phyloP scores from a whole-genome alignment of 2,329 filamentous ascomycete species.

The Coniochaeta ligniaria region DNA sequence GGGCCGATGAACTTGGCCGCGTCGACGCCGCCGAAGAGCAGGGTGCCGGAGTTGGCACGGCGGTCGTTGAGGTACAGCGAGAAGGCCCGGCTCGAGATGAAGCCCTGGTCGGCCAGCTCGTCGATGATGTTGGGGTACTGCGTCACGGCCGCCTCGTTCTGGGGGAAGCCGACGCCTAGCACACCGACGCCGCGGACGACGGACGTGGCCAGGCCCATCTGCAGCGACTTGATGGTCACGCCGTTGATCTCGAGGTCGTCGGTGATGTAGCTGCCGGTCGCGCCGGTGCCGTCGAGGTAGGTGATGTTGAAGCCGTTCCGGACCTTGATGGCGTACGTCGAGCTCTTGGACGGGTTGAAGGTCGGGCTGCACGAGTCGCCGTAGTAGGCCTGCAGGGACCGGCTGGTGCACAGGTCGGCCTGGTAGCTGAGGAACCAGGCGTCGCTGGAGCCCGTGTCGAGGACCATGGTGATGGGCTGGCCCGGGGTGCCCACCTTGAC shows the following conservation, averaged over 20 bases:
- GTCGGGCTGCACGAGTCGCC: conserved; percentile 28
- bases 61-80: conserved; percentile 56
- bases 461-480: conserved; percentile 44
- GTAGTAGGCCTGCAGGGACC: conserved; percentile 23
- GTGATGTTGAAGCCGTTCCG: conserved; percentile 46
- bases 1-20: conserved; percentile 56
- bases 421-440: conserved; percentile 44
- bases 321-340: conserved; percentile 37
- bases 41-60: conserved; percentile 50
- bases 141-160: conserved; percentile 35
- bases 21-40: conserved; percentile 65
- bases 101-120: conserved; percentile 52
- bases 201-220: conserved; percentile 46
- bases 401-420: conserved; percentile 31
- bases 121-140: conserved; percentile 55
- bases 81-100: conserved; percentile 58
- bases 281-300: conserved; percentile 51
- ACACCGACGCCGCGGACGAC: conserved; percentile 47
- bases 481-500: conserved; percentile 52
- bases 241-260: conserved; percentile 47
- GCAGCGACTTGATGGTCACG: conserved; percentile 38
- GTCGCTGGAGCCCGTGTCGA: conserved; percentile 59
- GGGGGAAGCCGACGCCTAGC: conserved; percentile 50
- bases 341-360: conserved; percentile 39
- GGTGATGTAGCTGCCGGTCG: conserved; percentile 48